Conservation (phyloP, 2,329 filamentous ascomycete species). For the Cucurbitaria berberidis region DNA sequence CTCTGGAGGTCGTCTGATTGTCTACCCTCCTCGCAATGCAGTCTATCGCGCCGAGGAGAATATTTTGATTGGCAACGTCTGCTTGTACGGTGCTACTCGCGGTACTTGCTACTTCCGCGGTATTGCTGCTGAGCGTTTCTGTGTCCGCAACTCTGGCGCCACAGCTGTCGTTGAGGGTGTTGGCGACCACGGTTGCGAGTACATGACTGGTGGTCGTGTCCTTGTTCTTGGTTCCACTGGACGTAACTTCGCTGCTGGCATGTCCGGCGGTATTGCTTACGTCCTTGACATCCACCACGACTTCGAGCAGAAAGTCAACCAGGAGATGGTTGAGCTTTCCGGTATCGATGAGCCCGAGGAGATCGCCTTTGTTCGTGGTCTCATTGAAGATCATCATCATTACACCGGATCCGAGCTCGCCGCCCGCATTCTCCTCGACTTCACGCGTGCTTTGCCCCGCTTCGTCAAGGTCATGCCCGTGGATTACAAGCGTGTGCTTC, state of each 20-base stretch:
- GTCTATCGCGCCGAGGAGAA: conserved; percentile 98
- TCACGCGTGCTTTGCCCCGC: conserved; percentile 85
- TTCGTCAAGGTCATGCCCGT: conserved; percentile 94
- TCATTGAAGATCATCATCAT: conserved; percentile 96
- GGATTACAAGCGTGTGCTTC: conserved; percentile 93
- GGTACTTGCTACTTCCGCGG: conserved; percentile 97
- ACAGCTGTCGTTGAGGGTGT: conserved; percentile 96
- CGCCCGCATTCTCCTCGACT: conserved; percentile 91
- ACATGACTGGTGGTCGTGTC: conserved; percentile 96
- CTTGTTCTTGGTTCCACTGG: conserved; percentile 87
- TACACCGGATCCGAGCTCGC: conserved; percentile 96
- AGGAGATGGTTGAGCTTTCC: conserved; percentile 94
- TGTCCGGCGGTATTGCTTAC: conserved; percentile 98
- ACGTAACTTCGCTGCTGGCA: conserved; percentile 96
- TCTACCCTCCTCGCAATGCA: conserved; percentile 88
- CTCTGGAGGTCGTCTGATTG: conserved; percentile 88
- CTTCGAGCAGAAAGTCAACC: conserved; percentile 92
- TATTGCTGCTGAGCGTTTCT: conserved; percentile 94
- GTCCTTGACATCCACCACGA: conserved; percentile 88
- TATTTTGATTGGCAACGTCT: conserved; percentile 90
- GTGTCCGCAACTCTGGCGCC: conserved; percentile 93
- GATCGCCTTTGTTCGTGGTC: conserved; percentile 85
- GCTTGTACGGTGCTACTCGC: conserved; percentile 89
- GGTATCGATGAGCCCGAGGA: conserved; percentile 83
- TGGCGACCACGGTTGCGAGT: conserved; percentile 96